Base-by-base conservation (phyloP, 139 green algal genomes). In the Dunaliella primolecta region DNA sequence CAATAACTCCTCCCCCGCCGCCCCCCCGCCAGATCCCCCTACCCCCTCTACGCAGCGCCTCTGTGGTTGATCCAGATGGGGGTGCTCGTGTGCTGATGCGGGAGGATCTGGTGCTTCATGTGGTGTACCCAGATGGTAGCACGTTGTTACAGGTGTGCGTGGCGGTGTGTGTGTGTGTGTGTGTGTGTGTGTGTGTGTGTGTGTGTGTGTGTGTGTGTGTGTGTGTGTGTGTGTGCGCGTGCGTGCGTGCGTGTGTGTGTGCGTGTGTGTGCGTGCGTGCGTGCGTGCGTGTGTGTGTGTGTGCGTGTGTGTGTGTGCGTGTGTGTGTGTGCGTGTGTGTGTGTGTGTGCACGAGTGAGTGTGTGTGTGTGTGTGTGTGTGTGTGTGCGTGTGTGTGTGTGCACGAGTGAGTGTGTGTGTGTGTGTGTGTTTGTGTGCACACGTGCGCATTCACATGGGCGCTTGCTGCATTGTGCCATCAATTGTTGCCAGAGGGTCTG, bases 91-190 rank as follows among this genome's bases (percentile, higher is more conserved):
- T 88, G 27, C 84, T 82, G 0, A 86, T 83, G 2, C 84, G 89
- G 1, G 75, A 84, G 11, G 86, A 92, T 75, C 83, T 88, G 55
- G 83, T 92, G 1, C 85, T 89, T 86, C 37, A 87, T 21, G 75
- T 92, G 32, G 31, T 64, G 2, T 92, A 92, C 79, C 80, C 82
- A 0, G 64, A 82, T 1, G 89, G 86, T 15, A 83, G 87, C 77
- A 56, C 79, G 15, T n/a, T 92, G 34, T 81, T 90, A 83, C 86
- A 84, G 84, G 85, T 88, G 74, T 0, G 85, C 3, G 72, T 64
- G 46, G 7, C 7, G 7, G 46, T 15, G 46, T 15, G 46, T 15
- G 15, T 64, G 46, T 15, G 46, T n/a, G 3, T 33, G 78, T n/a
- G 76, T 1, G 2, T 81, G 20, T 36, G 32, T 81, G 76, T 25